Percentiles rank a stretch among this genome's conserved stretches.
phyloP scores from a whole-genome alignment of 176 grass and related monocot species.

The Panicum miliaceum region DNA sequence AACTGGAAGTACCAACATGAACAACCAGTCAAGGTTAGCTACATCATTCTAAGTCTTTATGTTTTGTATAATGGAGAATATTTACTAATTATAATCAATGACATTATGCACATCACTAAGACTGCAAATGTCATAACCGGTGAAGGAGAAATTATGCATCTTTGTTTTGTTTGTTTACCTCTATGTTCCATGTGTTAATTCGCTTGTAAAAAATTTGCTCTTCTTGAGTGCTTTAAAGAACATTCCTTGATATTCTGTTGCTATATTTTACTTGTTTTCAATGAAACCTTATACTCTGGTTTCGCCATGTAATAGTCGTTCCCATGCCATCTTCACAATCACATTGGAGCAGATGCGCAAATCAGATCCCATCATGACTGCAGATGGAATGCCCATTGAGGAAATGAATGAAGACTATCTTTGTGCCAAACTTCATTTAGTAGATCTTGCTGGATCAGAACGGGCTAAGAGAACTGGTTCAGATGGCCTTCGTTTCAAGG shows the following conservation, averaged over 20 bases:
- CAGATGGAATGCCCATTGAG: slow-evolving; percentile 75
- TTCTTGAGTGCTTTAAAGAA: slow-evolving; percentile 8
- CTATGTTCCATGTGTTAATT: not conserved
- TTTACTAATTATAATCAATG: not conserved
- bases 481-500: slow-evolving; percentile 96
- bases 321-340: slow-evolving; percentile 99
- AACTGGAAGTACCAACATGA: slow-evolving; percentile 98
- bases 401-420: slow-evolving; percentile 93
- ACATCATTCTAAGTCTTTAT: not conserved
- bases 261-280: slow-evolving; percentile 30
- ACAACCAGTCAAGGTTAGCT: slow-evolving; percentile 94
- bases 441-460: slow-evolving; percentile 98
- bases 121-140: not conserved
- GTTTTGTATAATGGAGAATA: slow-evolving; percentile 18
- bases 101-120: slow-evolving; percentile 5
- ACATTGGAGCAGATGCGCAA: slow-evolving; percentile 99
- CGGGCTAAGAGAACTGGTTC: slow-evolving; percentile 95
- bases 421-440: slow-evolving; percentile 93
- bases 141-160: slow-evolving; percentile 17
- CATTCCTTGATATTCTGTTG: slow-evolving; percentile 32
- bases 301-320: slow-evolving; percentile 83
- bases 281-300: slow-evolving; percentile 57
- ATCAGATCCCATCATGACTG: slow-evolving; percentile 65
- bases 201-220: not conserved
- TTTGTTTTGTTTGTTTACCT: slow-evolving; percentile 13